Evolutionary conservation across 2,329 filamentous ascomycete species (phyloP).

Genomic region (Talaromyces funiculosus): DNA sequence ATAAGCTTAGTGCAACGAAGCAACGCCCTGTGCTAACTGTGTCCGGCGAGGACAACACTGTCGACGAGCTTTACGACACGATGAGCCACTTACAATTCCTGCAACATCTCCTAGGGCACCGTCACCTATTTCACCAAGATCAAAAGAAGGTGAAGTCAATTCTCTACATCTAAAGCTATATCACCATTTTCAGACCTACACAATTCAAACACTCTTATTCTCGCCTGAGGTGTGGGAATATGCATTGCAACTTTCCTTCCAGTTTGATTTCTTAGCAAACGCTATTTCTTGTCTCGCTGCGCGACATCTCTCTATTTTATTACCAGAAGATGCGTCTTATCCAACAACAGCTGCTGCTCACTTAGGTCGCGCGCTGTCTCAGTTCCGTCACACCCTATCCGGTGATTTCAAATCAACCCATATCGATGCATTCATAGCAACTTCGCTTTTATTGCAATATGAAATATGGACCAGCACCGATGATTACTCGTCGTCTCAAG

Average conservation of each 20-base stretch:
- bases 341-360: constrained; percentile 3
- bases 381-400: constrained; percentile 1
- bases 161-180: neutral
- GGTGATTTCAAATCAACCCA: constrained; percentile 8
- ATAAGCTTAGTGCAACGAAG: constrained; percentile 3
- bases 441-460: constrained; percentile 11
- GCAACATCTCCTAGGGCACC: neutral
- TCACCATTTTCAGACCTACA: constrained; percentile 10
- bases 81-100: neutral
- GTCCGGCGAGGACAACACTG: constrained; percentile 6
- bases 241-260: constrained; percentile 6
- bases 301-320: constrained; percentile 5
- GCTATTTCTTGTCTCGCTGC: constrained; percentile 8
- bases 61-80: neutral
- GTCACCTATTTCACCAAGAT: neutral
- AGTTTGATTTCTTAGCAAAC: constrained; percentile 8
- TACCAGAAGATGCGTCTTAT: neutral
- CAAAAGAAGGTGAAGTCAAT: neutral
- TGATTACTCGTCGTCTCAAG: neutral
- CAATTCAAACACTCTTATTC: constrained; percentile 5
- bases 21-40: constrained; percentile 8
- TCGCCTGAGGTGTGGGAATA: constrained; percentile 2
- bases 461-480: constrained; percentile 9
- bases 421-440: constrained; percentile 12
- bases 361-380: constrained; percentile 2